These are phyloP conservation scores for Trypanosoma congolense DNA, from an alignment of 208 protist genomes.

Conservation along the genomic window DNA sequence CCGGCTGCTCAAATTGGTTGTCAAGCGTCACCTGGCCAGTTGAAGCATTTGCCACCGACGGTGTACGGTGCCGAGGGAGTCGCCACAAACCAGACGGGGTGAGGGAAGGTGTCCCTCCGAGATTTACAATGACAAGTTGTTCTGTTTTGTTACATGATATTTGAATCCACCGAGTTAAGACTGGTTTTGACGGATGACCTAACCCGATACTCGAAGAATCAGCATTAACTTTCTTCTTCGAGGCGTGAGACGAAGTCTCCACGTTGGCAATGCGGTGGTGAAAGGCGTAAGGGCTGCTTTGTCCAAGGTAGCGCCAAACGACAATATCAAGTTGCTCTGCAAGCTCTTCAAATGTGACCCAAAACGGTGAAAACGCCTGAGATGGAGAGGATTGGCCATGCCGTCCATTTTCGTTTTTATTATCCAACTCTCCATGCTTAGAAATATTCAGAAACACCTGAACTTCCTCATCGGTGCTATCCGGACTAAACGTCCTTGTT, in stretches of 20 bases:
- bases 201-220: background rate
- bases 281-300: conserved; percentile 23
- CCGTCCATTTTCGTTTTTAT: background rate
- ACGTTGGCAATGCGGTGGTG: conserved; percentile 10
- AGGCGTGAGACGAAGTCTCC: background rate
- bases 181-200: background rate
- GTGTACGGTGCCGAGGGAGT: too few species aligned
- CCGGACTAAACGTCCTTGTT: conserved; percentile 3
- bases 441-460: conserved; percentile 25
- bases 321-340: conserved; percentile 46
- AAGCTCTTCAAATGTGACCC: conserved; percentile 80
- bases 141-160: conserved; percentile 21
- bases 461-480: conserved; percentile 48
- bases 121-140: conserved; percentile 24
- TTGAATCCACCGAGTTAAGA: conserved; percentile 30
- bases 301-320: conserved; percentile 49
- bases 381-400: conserved; percentile 13
- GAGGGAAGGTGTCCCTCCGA: too few species aligned
- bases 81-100: too few species aligned
- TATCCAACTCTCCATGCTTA: background rate
- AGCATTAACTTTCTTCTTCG: conserved; percentile 6
- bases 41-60: too few species aligned
- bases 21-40: too few species aligned
- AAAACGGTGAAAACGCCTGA: conserved; percentile 25
- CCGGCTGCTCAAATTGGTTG: too few species aligned